These are phyloP conservation scores for Claviceps citrina DNA, from an alignment of 2,329 filamentous ascomycete species.

Conservation along the genomic window DNA sequence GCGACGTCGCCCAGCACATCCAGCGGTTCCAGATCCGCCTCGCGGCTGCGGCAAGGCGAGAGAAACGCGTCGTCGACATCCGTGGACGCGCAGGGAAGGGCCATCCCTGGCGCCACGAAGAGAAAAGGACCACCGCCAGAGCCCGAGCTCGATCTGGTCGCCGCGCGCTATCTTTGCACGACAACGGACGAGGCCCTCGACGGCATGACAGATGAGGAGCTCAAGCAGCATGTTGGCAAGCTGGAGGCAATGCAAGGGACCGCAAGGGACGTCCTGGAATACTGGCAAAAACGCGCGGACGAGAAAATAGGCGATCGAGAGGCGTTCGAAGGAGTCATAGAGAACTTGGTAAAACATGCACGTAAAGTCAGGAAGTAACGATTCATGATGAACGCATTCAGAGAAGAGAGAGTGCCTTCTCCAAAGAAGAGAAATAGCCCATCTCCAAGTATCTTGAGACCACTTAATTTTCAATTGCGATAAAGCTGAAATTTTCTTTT, in stretches of 20 bases:
- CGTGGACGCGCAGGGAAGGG: slow-evolving; percentile 42
- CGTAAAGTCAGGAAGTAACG: slow-evolving; percentile 64
- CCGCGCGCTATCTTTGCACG: slow-evolving; percentile 61
- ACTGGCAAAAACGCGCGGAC: slow-evolving; percentile 76
- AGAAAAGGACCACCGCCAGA: slow-evolving; percentile 48
- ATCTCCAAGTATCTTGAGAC: no score
- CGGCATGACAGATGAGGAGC: slow-evolving; percentile 64
- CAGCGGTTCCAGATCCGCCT: slow-evolving; percentile 34
- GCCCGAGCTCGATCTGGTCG: slow-evolving; percentile 64
- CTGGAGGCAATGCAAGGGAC: slow-evolving; percentile 54
- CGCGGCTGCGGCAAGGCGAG: slow-evolving; percentile 30
- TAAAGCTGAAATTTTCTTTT: slow-evolving; percentile 7
- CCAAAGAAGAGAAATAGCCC: slow-evolving; percentile 10
- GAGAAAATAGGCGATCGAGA: slow-evolving; percentile 82
- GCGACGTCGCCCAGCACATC: slow-evolving; percentile 40
- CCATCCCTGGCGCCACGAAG: slow-evolving; percentile 27
- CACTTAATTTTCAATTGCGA: slow-evolving; percentile 9
- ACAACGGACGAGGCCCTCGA: slow-evolving; percentile 72
- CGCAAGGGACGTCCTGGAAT: slow-evolving; percentile 65
- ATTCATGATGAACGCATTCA: neutral
- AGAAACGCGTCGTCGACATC: slow-evolving; percentile 42
- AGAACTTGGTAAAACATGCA: slow-evolving; percentile 86
- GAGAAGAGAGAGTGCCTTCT: neutral
- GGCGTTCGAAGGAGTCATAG: slow-evolving; percentile 90
- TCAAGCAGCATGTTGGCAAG: slow-evolving; percentile 53